phyloP scores from a whole-genome alignment of 140 eudicot genomes.

The Flaveria floridana region DNA sequence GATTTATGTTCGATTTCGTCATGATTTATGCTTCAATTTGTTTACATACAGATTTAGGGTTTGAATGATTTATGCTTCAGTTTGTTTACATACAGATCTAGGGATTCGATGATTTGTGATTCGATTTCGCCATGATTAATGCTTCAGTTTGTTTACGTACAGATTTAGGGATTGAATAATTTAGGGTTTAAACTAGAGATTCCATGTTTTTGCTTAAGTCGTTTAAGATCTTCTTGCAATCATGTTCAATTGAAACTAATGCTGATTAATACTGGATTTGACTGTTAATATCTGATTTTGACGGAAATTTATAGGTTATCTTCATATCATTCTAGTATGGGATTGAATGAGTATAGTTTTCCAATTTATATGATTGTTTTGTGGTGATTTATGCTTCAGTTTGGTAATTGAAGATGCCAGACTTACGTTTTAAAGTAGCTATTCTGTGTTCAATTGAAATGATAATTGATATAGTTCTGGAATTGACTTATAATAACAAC shows the following conservation, averaged over 20 bases:
- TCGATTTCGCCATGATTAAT: background rate
- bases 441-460: background rate
- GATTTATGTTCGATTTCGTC: background rate
- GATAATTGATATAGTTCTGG: background rate
- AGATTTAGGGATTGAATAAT: background rate
- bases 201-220: background rate
- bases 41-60: background rate
- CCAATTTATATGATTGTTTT: background rate
- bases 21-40: background rate
- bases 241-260: background rate
- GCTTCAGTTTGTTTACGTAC: background rate
- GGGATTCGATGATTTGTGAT: background rate
- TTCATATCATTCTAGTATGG: background rate
- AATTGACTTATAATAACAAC: conserved; percentile 7
- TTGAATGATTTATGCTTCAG: background rate
- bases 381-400: background rate
- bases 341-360: background rate
- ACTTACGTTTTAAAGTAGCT: conserved; percentile 6
- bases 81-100: background rate
- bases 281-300: background rate
- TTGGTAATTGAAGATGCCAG: background rate
- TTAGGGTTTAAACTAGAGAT: background rate
- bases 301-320: too few species aligned
- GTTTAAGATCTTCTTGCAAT: background rate
- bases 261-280: too few species aligned